Percentiles rank a stretch among this genome's conserved stretches.
Conservation (phyloP, 1,139 yeast species). For the Geotrichum carabidarum region DNA sequence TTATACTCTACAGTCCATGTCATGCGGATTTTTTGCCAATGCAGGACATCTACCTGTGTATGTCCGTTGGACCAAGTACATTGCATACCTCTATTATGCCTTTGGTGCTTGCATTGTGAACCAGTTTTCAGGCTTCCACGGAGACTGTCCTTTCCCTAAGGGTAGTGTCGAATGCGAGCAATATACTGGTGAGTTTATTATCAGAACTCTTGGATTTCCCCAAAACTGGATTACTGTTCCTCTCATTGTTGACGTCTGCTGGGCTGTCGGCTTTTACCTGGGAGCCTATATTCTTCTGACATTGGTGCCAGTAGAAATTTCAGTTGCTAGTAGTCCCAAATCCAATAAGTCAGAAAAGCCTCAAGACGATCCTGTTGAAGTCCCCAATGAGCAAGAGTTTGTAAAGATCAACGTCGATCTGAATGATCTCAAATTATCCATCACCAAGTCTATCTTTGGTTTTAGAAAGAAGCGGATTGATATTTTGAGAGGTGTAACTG, state of each 20-base stretch:
- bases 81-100: slow-evolving; percentile 71
- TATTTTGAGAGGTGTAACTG: slow-evolving; percentile 51
- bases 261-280: slow-evolving; percentile 53
- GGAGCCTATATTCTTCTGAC: slow-evolving; percentile 43
- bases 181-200: slow-evolving; percentile 49
- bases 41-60: slow-evolving; percentile 75
- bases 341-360: slow-evolving; percentile 6
- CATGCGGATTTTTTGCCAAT: slow-evolving; percentile 77
- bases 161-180: slow-evolving; percentile 38
- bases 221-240: slow-evolving; percentile 65
- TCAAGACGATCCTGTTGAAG: neutral
- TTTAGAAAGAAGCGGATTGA: slow-evolving; percentile 26
- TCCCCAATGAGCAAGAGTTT: slow-evolving; percentile 34
- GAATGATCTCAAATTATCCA: slow-evolving; percentile 23
- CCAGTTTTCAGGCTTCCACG: slow-evolving; percentile 57
- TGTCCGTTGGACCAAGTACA: slow-evolving; percentile 76
- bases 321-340: slow-evolving; percentile 39
- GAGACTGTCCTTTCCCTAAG: slow-evolving; percentile 50
- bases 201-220: slow-evolving; percentile 58
- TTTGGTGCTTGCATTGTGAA: slow-evolving; percentile 66
- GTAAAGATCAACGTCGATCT: slow-evolving; percentile 22
- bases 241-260: slow-evolving; percentile 54
- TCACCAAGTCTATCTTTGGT: slow-evolving; percentile 11
- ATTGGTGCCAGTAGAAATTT: slow-evolving; percentile 46
- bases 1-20: slow-evolving; percentile 69